phyloP scores from a whole-genome alignment of 192 early-diverging fungal genomes.

The Backusella parvicylindrica region DNA sequence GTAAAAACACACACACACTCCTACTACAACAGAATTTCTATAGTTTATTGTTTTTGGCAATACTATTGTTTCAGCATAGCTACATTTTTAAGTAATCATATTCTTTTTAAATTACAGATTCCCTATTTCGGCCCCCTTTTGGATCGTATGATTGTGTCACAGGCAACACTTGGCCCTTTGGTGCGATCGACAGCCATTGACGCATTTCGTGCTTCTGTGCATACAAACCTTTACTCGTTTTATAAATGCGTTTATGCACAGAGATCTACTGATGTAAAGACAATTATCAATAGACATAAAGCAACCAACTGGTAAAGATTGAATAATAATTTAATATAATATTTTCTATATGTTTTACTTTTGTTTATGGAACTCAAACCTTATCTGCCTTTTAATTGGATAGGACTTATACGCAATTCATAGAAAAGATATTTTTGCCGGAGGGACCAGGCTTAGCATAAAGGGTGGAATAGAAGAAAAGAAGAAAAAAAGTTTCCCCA shows the following conservation, averaged over 20 bases:
- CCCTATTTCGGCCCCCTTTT: slow-evolving; percentile 86
- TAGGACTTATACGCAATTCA: slow-evolving; percentile 33
- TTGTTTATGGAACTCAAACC: not conserved
- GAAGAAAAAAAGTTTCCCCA: not conserved
- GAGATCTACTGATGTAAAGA: slow-evolving; percentile 53
- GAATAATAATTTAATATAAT: not conserved
- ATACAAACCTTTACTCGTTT: slow-evolving; percentile 34
- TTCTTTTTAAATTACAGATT: slow-evolving; percentile 37
- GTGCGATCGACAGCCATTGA: slow-evolving; percentile 82
- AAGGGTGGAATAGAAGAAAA: not conserved
- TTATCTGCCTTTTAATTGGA: not conserved
- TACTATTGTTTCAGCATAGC: not conserved
- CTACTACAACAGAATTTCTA: not conserved
- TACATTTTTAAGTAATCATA: not conserved
- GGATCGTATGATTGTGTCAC: slow-evolving; percentile 74
- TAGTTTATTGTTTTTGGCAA: not conserved
- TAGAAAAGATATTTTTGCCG: slow-evolving; percentile 31
- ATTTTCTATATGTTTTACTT: not conserved
- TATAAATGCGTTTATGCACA: slow-evolving; percentile 58
- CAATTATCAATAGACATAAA: slow-evolving; percentile 55
- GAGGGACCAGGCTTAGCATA: slow-evolving; percentile 18
- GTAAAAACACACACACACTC: slow-evolving; percentile 7
- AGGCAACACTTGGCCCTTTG: slow-evolving; percentile 67
- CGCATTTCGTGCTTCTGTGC: slow-evolving; percentile 51
- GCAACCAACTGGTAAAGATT: slow-evolving; percentile 42